These are phyloP conservation scores for Rhodotorula taiwanensis DNA, from an alignment of 768 basidiomycete species.

Conservation along the genomic window DNA sequence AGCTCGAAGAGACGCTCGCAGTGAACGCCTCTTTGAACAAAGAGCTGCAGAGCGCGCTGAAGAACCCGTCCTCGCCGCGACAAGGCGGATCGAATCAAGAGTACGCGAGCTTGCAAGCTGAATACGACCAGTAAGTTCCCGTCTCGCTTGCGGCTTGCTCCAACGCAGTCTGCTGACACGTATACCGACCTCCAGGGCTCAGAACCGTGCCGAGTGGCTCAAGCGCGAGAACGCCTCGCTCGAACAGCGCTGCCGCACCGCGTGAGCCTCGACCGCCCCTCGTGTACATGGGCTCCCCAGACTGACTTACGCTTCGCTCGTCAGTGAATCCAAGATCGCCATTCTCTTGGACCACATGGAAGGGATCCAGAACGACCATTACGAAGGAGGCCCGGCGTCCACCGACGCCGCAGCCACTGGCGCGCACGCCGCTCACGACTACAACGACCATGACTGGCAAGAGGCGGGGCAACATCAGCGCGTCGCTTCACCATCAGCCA, in stretches of 20 bases:
- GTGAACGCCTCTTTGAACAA: slow-evolving; percentile 40
- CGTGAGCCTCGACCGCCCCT: slow-evolving; percentile 12
- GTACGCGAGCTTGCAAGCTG: slow-evolving; percentile 26
- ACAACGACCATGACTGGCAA: slow-evolving; percentile 1
- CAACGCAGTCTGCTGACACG: not conserved
- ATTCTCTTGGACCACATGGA: slow-evolving; percentile 73
- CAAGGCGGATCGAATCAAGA: slow-evolving; percentile 1
- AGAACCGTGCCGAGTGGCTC: slow-evolving; percentile 59
- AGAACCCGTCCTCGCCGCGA: slow-evolving; percentile 19
- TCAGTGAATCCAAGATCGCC: slow-evolving; percentile 58
- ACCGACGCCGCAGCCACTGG: not conserved
- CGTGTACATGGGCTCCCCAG: too few relatives aligned
- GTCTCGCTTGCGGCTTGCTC: too few relatives aligned
- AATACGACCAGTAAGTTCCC: slow-evolving; percentile 26
- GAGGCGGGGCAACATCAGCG: not conserved
- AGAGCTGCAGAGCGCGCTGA: slow-evolving; percentile 28
- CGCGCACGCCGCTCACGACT: not conserved
- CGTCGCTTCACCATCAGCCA: not conserved
- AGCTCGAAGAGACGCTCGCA: slow-evolving; percentile 62
- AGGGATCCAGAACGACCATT: slow-evolving; percentile 8
- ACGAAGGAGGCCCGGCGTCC: not conserved
- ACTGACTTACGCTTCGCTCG: not conserved
- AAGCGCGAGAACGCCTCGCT: slow-evolving; percentile 65
- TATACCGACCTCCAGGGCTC: slow-evolving; percentile 1
- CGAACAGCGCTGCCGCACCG: slow-evolving; percentile 31